Conservation (phyloP, 805 yeast genomes). For the Cyberlindnera mississippiensis region DNA sequence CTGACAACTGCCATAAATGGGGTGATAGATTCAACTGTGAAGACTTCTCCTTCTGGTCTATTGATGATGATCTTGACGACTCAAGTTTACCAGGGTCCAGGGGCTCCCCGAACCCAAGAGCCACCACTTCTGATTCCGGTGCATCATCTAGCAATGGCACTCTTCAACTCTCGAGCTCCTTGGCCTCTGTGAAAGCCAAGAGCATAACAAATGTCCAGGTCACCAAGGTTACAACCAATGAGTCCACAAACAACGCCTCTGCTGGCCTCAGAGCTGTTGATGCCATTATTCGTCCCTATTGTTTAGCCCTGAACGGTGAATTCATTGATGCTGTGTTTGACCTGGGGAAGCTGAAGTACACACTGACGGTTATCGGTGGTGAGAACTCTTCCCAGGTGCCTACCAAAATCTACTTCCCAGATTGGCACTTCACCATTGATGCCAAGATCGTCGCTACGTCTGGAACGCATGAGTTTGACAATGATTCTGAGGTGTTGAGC, state of each 20-base stretch:
- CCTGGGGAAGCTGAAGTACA: conserved; percentile 42
- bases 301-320: conserved; percentile 59
- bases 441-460: conserved; percentile 47
- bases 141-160: conserved; percentile 5
- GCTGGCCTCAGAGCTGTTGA: conserved; percentile 69
- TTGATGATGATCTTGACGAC: conserved; percentile 43
- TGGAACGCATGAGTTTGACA: conserved; percentile 54
- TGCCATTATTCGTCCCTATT: conserved; percentile 77
- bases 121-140: not conserved
- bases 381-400: conserved; percentile 34
- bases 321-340: conserved; percentile 57
- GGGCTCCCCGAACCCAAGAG: not conserved
- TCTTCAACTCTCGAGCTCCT: no score
- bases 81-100: conserved; percentile 7
- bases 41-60: conserved; percentile 84
- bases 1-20: conserved; percentile 69
- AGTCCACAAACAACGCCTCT: not conserved
- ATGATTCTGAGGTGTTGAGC: conserved; percentile 48
- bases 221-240: no score
- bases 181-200: no score
- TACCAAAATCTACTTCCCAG: conserved; percentile 66
- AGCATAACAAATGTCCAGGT: no score
- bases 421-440: conserved; percentile 59
- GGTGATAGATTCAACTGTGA: conserved; percentile 96
- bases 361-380: conserved; percentile 42